A percentile compares a stretch with the other conserved stretches of the same genome.
Conservation (phyloP, 768 basidiomycete genomes). For the Phaffia tasmanica region DNA sequence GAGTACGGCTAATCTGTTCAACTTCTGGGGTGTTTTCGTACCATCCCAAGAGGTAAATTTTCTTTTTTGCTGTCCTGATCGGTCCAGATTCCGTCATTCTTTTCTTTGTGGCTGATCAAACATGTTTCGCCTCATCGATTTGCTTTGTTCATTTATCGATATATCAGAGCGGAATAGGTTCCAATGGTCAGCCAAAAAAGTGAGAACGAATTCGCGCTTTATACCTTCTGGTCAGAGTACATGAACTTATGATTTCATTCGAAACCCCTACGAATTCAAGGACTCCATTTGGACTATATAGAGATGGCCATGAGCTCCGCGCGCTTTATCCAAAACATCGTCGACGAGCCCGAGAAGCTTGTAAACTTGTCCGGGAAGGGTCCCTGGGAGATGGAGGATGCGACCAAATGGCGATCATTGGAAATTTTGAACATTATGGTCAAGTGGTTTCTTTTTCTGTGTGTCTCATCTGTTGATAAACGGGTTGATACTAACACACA, state of each 20-base stretch:
- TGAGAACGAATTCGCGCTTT: conserved; percentile 25
- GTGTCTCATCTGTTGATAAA: too few species aligned
- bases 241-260: not conserved
- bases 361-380: conserved; percentile 29
- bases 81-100: too few species aligned
- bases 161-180: conserved; percentile 34
- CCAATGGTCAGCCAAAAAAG: conserved; percentile 7
- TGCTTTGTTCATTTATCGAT: not conserved
- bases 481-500: not conserved
- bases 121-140: too few species aligned
- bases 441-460: too few species aligned
- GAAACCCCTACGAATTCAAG: not conserved
- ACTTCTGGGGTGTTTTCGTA: conserved; percentile 34
- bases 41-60: conserved; percentile 31
- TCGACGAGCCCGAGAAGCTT: conserved; percentile 32
- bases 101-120: too few species aligned
- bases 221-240: conserved; percentile 18
- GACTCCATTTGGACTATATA: conserved; percentile 35
- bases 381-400: conserved; percentile 30
- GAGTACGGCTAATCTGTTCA: conserved; percentile 32
- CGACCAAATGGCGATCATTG: conserved; percentile 35
- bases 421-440: conserved; percentile 7
- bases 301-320: conserved; percentile 35
- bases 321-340: conserved; percentile 33
- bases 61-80: not conserved